phyloP scores from a whole-genome alignment of 495 filamentous ascomycete genomes.

The Xylaria telfairii region DNA sequence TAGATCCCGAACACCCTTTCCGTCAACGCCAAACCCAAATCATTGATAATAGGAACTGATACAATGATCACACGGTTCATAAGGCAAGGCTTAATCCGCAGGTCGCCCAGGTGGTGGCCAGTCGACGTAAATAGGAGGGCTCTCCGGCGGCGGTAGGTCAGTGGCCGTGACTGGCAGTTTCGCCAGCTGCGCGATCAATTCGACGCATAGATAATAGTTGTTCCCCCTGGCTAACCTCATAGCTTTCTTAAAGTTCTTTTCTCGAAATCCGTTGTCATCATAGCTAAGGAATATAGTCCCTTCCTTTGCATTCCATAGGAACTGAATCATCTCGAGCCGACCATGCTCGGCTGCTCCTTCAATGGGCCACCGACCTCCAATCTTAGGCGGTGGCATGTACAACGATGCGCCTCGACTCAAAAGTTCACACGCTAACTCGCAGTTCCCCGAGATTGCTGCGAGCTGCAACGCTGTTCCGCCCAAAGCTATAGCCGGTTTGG shows the following conservation, averaged over 20 bases:
- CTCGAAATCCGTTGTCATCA: background rate
- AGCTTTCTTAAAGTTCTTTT: background rate
- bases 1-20: background rate
- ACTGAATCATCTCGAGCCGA: conserved; percentile 52
- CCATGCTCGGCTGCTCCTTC: conserved; percentile 52
- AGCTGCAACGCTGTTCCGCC: background rate
- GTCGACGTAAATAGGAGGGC: conserved; percentile 1
- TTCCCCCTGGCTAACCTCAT: background rate
- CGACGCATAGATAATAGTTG: background rate
- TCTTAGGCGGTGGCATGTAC: conserved; percentile 27
- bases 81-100: background rate
- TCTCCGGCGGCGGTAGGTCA: background rate
- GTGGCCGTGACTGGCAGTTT: background rate
- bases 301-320: conserved; percentile 41
- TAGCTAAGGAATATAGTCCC: background rate
- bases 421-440: conserved; percentile 29
- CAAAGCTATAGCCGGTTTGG: background rate
- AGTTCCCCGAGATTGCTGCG: background rate
- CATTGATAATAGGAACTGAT: background rate
- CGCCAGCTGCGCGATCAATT: conserved; percentile 15
- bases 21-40: background rate
- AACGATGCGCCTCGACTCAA: conserved; percentile 32
- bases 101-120: background rate
- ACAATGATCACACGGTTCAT: too few species aligned
- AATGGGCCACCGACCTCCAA: conserved; percentile 47